Percentiles rank a stretch among this genome's conserved stretches.
Conservation (phyloP, 2,329 filamentous ascomycete genomes). For the Clarireedia paspali region DNA sequence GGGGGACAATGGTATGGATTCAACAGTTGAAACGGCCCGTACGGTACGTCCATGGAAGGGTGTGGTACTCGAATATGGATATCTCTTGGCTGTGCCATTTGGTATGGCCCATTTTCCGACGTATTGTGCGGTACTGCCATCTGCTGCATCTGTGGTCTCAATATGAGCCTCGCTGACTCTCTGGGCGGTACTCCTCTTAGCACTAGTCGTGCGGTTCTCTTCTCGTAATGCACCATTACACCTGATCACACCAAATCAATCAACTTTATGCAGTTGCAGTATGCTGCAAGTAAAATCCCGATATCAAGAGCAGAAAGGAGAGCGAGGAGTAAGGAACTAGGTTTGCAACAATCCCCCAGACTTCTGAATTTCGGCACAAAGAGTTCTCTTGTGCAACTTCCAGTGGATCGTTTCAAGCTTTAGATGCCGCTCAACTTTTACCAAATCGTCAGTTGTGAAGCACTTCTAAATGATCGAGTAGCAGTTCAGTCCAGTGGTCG, state of each 20-base stretch:
- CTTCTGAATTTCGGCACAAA: no score
- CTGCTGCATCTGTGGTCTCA: neutral
- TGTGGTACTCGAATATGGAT: neutral
- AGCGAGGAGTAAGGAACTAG: no score
- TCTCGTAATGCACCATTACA: conserved; percentile 7
- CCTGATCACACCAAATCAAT: neutral
- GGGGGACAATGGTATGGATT: neutral
- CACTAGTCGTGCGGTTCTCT: conserved; percentile 6
- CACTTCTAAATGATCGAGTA: no score
- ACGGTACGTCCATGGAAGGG: neutral
- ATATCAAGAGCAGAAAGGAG: neutral
- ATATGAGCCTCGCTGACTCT: neutral
- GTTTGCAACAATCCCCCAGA: no score
- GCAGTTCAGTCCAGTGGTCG: no score
- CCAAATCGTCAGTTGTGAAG: no score
- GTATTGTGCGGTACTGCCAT: neutral
- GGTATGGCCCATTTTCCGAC: neutral
- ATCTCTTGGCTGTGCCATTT: neutral
- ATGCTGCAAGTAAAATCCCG: neutral
- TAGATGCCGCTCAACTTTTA: no score
- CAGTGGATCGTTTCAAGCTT: no score
- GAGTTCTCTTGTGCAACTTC: no score
- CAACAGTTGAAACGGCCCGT: neutral
- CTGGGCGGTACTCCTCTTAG: neutral
- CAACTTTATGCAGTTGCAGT: neutral